Base-by-base conservation (phyloP, 768 basidiomycete genomes). In the Antrodiella citrinella region DNA sequence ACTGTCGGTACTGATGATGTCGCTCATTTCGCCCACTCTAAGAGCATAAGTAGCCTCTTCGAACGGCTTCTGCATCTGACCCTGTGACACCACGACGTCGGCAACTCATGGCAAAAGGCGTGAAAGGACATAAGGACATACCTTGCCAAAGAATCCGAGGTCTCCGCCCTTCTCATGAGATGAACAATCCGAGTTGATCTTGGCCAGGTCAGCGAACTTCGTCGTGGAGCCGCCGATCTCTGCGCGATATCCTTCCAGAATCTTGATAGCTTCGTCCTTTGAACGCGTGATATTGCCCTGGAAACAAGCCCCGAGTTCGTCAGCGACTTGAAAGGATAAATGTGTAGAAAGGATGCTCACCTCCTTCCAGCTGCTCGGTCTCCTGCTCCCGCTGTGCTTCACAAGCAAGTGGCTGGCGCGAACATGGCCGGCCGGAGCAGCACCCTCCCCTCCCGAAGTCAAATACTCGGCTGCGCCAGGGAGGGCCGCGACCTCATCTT, bases 41-140 rank as follows among this genome's bases (percentile, higher is more conserved):
- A 93, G 72, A 2, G 69, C 77, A 65, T 77, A 94, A 10, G 89
- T 72, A 25, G 90, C 87, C 24, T 94, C 91, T 69, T 97, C 94
- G 61, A 99, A 99, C 26, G 91, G 84, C 69, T 90, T 92, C 69
- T 99, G 96, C 96, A 99, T 99, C 71, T 90, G 86, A 0, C 85
- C 87, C 62, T 63, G 42, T 18, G 50, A 18, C 2, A 43, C 21
- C 41, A 43, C 7, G 41, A 10, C 15, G 15, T 35, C 7, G 30
- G 30, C 30, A 15, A 7, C 15, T 35, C 30, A 15, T 15, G 30
- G 30, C 7, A 35, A 7, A 35, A 35, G 30, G 30, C 7, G 30
- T 7, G 30, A 35, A 35, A 35, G 30, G 15, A 35, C 2, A 15
- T 10, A 11, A 22, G 15, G 4, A 53, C 62, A 23, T 21, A 64